A percentile compares a stretch with the other conserved stretches of the same genome.
Conservation (phyloP, 2,329 filamentous ascomycete genomes). For the Phyllosticta citriasiana region DNA sequence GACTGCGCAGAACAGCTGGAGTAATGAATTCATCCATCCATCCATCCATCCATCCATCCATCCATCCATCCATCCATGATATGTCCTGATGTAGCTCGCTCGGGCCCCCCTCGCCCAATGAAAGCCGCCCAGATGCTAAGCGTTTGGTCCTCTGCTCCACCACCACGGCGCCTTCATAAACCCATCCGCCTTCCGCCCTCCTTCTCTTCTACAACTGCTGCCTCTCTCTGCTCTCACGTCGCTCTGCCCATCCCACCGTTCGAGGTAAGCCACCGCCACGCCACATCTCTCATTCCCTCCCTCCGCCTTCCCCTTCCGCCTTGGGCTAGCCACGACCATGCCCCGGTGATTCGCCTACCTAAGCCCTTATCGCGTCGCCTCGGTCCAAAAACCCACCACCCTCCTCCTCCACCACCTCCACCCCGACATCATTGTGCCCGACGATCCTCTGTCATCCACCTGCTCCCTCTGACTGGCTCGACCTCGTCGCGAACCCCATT, state of each 20-base stretch:
- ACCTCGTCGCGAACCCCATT: not conserved
- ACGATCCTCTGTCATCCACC: constrained; percentile 1
- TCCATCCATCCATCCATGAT: not conserved
- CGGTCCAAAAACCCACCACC: constrained; percentile 3
- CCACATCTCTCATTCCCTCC: not conserved
- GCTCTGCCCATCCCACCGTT: not conserved
- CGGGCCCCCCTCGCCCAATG: not conserved
- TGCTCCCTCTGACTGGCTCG: not conserved
- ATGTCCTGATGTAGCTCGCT: not conserved
- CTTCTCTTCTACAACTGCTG: not conserved
- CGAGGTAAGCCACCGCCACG: not conserved
- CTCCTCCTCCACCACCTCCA: not conserved
- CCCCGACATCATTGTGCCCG: constrained; percentile 3
- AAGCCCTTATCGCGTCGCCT: constrained; percentile 11
- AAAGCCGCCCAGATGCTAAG: not conserved
- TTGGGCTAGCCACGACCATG: constrained; percentile 6
- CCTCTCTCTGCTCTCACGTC: not conserved
- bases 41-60: too few relatives aligned
- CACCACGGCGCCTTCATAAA: not conserved
- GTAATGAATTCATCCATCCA: too few relatives aligned
- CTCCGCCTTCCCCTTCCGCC: not conserved
- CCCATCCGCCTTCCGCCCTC: not conserved
- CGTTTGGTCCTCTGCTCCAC: not conserved
- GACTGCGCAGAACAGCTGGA: not conserved
- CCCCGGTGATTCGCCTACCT: constrained; percentile 9